phyloP scores from a whole-genome alignment of 331 rosid species.

The Dryas integrifolia region DNA sequence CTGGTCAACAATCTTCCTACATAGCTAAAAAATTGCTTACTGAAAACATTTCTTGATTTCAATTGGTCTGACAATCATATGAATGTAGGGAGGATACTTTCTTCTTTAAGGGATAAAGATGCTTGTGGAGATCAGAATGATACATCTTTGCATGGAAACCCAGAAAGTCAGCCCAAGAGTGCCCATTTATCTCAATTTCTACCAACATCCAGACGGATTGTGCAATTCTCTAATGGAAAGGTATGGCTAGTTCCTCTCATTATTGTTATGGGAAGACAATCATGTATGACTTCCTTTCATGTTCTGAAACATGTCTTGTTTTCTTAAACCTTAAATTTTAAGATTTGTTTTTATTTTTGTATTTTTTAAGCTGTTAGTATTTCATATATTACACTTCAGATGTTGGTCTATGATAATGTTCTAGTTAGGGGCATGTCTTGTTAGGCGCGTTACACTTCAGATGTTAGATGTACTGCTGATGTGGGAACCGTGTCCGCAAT shows the following conservation, averaged over 20 bases:
- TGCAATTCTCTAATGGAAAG: slow-evolving; percentile 97
- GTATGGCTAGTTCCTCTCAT: slow-evolving; percentile 33
- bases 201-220: slow-evolving; percentile 93
- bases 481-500: no score
- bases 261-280: background rate
- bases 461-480: no score
- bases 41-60: background rate
- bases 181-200: slow-evolving; percentile 73
- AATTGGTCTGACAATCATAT: slow-evolving; percentile 7
- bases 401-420: no score
- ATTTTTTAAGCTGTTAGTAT: background rate
- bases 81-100: slow-evolving; percentile 78
- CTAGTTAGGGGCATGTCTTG: no score
- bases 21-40: background rate
- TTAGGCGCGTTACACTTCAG: no score
- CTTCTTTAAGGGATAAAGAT: slow-evolving; percentile 45
- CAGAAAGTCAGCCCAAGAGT: slow-evolving; percentile 44
- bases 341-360: background rate
- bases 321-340: background rate
- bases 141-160: slow-evolving; percentile 38
- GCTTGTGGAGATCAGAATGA: slow-evolving; percentile 37
- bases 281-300: no score
- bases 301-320: no score
- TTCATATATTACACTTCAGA: background rate
- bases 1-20: background rate